Base-by-base conservation (phyloP, 2,329 filamentous ascomycete genomes). In the Fusarium devonianum region DNA sequence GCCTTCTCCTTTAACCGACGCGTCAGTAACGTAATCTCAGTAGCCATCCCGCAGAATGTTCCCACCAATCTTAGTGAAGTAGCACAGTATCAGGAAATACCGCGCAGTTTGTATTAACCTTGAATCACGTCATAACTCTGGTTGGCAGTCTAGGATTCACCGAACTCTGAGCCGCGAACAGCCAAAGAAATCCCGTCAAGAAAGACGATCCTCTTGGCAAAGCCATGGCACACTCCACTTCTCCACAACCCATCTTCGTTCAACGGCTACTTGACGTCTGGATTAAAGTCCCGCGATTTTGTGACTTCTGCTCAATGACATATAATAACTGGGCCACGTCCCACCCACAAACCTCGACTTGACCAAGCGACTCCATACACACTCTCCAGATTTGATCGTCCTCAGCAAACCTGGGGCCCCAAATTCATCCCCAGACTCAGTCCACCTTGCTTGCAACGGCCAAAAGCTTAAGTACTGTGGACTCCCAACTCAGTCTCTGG, bases 141-240 rank as follows among this genome's bases (percentile, higher is more conserved):
- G 44, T 16, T 35, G 46, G 43, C 54, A 61, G 58, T 37, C 49
- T 53, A 28, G 38, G 58, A 53, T 56, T 35, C 57, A 53, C 53
- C 42, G 45, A 58, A 23, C 3, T 34, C 43, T 44, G 44, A 41
- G 41, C 43, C 33, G 45, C 46, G 26, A 34, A 18, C 26, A 58
- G 51, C 54, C 42, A 47, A 47, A 51, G 19, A 58, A 30, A 43
- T 11, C 17, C 25, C n/a, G 4, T 36, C 11, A 23, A 32, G 10
- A 14, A 7, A 9, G 52, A 32, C 42, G 59, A 62, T 62, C 59
- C 36, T 33, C 59, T 62, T 62, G 59, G 59, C 59, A 41, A 33
- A 30, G 19, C 26, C 51, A 50, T 37, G 36, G 28, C 28, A 29
- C 13, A 8, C 47, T 38, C 58, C 58, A 56, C 54, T 45, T 46